Conservation (phyloP, 1,139 yeast species). For the Nakaseomyces kungkrabaensis region DNA sequence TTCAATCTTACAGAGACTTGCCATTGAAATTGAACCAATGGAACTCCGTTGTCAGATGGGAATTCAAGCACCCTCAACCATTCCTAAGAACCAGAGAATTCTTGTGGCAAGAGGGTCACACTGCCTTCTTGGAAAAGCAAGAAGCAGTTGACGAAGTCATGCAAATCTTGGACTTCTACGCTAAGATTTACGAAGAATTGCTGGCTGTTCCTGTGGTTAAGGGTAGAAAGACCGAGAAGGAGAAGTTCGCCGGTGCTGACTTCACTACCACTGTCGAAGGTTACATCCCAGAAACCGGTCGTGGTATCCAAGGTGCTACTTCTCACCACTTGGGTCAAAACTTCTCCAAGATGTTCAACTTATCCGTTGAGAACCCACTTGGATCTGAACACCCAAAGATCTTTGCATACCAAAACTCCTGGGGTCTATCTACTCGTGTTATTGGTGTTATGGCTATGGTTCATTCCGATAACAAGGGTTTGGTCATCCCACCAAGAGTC, state of each 20-base stretch:
- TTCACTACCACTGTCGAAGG: constrained; percentile 96
- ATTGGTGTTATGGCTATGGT: constrained; percentile 99
- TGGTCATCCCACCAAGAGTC: constrained; percentile 95
- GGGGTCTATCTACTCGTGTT: constrained; percentile 98
- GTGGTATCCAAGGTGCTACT: constrained; percentile 99
- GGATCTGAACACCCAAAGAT: constrained; percentile 80
- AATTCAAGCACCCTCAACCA: constrained; percentile 99
- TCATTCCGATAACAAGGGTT: constrained; percentile 96
- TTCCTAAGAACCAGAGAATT: constrained; percentile 97
- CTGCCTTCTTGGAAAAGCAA: constrained; percentile 78
- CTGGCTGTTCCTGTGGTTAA: constrained; percentile 95
- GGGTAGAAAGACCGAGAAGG: constrained; percentile 94
- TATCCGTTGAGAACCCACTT: constrained; percentile 89
- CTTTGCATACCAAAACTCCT: constrained; percentile 90
- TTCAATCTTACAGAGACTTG: constrained; percentile 94
- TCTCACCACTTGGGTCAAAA: constrained; percentile 97
- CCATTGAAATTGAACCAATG: constrained; percentile 96
- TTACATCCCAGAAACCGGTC: constrained; percentile 94
- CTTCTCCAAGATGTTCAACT: constrained; percentile 97
- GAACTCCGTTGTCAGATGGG: constrained; percentile 99
- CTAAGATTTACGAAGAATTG: constrained; percentile 75
- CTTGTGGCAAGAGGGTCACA: constrained; percentile 99
- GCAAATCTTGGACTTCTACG: constrained; percentile 79
- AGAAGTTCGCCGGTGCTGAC: constrained; percentile 96
- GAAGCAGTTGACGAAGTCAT: constrained; percentile 78